Evolutionary conservation across 2,329 filamentous ascomycete species (phyloP), one percentile per base, ranked within the genome.

Genomic region (Zymoseptoria pseudotritici): DNA sequence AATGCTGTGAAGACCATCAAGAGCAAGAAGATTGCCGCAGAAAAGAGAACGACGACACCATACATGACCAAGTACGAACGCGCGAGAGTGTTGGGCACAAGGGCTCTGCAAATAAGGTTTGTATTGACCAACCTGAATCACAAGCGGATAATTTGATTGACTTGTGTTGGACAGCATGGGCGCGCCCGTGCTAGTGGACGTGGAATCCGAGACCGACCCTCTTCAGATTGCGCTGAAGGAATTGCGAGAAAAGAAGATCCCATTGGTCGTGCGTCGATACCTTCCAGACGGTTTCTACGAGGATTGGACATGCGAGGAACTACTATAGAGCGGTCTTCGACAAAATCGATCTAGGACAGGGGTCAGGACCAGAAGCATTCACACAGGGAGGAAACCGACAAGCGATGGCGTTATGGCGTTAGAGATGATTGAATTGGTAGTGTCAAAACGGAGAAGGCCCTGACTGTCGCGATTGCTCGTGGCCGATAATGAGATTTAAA

Each of bases 61-160:
- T 99, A 97, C 79, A 96, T 99, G 93, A 99, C 94, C 67, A 99
- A 99, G 80, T 99, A 99, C 78, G 94, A 99, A 82, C 85, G 87
- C 69, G 94, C 94, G 64, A 86, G 94, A 72, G 93, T 99, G 61
- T 79, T 99, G 65, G 94, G 94, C 54, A 97, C 94, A 50, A 83
- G 94, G 67, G 94, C 94, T 50, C 77, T 97, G 73, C 94, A 99
- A 77, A 97, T 99, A 73, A 97, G 91, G 91, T 95, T 76, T 13
- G 60, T 52, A 17, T 29, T 1, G 29, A 7, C 10, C 19, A 31
- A 5, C 20, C 5, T 46, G 36, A 46, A 17, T 46, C 36, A 46
- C 36, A 46, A 5, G 36, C 36, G 36, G 36, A 46, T 7, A 17
- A 60, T 54, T 46, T 51, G 20, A 24, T n/a, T 54, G 19, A 51